These are phyloP conservation scores for Xylariaceae sp. DNA, from an alignment of 2,329 filamentous ascomycete genomes.

Conservation along the genomic window DNA sequence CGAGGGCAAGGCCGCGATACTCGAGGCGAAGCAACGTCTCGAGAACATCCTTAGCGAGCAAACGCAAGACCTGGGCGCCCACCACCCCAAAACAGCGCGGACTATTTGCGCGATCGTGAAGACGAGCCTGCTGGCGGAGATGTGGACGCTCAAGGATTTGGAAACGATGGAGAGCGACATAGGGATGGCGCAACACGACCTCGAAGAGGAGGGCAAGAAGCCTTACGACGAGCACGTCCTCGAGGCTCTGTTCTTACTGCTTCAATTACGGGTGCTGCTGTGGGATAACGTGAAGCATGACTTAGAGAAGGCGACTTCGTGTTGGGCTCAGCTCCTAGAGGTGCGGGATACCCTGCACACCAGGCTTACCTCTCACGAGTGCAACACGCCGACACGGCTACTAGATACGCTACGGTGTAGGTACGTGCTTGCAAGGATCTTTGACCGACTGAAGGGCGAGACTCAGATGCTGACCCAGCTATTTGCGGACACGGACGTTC, in stretches of 20 bases:
- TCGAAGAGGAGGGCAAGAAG: slow-evolving; percentile 5
- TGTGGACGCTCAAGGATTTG: too few relatives aligned
- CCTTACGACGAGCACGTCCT: slow-evolving; percentile 2
- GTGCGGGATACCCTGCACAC: neutral
- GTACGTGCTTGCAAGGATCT: slow-evolving; percentile 2
- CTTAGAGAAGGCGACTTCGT: too few relatives aligned
- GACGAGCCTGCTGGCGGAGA: slow-evolving; percentile 4
- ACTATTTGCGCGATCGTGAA: slow-evolving; percentile 8
- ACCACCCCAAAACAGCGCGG: neutral
- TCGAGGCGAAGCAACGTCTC: slow-evolving; percentile 2
- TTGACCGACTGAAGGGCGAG: neutral
- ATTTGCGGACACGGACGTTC: neutral
- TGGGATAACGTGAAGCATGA: too few relatives aligned
- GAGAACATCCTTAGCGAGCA: slow-evolving; percentile 8
- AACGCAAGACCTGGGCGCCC: neutral
- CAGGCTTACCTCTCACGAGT: neutral
- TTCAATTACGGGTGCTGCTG: slow-evolving; percentile 5
- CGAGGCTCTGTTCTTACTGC: slow-evolving; percentile 3
- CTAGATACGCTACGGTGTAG: neutral
- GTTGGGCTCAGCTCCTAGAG: neutral
- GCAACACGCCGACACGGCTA: neutral
- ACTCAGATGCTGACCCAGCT: neutral
- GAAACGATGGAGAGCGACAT: too few relatives aligned
- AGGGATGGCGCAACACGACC: neutral
- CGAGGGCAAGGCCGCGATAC: neutral